A percentile compares a stretch with the other conserved stretches of the same genome.
phyloP scores from a whole-genome alignment of 2,329 filamentous ascomycete species.

The Xylaria digitata region DNA sequence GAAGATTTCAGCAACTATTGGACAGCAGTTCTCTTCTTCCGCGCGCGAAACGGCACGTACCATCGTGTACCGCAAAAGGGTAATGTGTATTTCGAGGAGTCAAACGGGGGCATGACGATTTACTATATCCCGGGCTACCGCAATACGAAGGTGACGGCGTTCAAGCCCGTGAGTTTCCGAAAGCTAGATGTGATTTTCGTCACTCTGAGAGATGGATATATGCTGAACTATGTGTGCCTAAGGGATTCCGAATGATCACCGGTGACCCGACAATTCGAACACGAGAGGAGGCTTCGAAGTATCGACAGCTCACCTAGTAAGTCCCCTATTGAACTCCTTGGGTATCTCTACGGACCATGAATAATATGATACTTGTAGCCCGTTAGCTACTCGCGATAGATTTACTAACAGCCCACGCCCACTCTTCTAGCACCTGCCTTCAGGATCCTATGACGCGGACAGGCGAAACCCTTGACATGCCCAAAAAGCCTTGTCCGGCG shows the following conservation, averaged over 20 bases:
- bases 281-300: conserved; percentile 50
- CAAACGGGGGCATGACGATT: conserved; percentile 55
- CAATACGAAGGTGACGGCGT: conserved; percentile 55
- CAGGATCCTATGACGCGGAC: conserved; percentile 52
- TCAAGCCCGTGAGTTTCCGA: conserved; percentile 51
- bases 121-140: conserved; percentile 55
- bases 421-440: conserved; percentile 52
- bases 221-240: too few species aligned
- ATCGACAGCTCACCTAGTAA: conserved; percentile 51
- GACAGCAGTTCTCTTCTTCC: conserved; percentile 56
- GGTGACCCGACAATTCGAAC: conserved; percentile 53
- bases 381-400: too few species aligned
- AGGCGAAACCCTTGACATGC: conserved; percentile 55
- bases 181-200: too few species aligned
- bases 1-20: conserved; percentile 57
- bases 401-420: neutral
- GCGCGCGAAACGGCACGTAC: conserved; percentile 53
- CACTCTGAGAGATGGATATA: neutral
- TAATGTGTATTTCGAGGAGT: conserved; percentile 49
- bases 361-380: neutral
- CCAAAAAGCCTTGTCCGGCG: conserved; percentile 50
- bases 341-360: too few species aligned
- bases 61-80: conserved; percentile 44
- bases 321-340: neutral
- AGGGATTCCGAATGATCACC: conserved; percentile 58